phyloP scores from a whole-genome alignment of 1,284 basidiomycete species.

The Pterulicium gracile region DNA sequence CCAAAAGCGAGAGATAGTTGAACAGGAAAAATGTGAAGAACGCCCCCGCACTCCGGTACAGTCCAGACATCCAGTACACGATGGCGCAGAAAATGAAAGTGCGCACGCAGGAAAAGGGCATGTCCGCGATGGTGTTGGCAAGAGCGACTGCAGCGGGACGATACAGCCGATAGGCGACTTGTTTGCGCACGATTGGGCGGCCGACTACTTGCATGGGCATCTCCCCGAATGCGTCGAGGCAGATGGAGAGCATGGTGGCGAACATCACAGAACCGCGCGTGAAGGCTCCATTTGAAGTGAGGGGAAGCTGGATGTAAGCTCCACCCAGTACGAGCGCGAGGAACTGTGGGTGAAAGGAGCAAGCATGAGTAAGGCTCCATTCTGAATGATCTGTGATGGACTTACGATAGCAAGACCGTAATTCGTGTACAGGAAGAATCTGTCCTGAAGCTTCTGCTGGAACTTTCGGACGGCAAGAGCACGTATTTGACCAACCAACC shows the following conservation, averaged over 20 bases:
- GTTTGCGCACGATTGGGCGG: constrained; percentile 61
- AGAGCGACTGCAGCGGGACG: constrained; percentile 65
- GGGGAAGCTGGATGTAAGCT: constrained; percentile 66
- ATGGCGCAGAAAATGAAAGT: constrained; percentile 59
- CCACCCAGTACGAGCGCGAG: constrained; percentile 77
- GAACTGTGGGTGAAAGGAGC: no score
- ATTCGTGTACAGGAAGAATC: constrained; percentile 70
- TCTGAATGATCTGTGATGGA: not conserved
- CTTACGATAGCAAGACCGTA: constrained; percentile 47
- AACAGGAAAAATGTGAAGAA: constrained; percentile 70
- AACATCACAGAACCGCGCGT: constrained; percentile 83
- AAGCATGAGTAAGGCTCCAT: constrained; percentile 2
- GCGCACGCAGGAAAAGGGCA: constrained; percentile 62
- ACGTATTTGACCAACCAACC: constrained; percentile 64
- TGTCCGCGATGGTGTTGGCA: constrained; percentile 66
- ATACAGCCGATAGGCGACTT: constrained; percentile 77
- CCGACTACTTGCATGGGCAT: constrained; percentile 67
- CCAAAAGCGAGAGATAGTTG: constrained; percentile 45
- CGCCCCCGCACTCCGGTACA: constrained; percentile 48
- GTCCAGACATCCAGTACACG: constrained; percentile 65
- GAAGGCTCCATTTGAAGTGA: constrained; percentile 73
- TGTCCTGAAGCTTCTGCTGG: constrained; percentile 71
- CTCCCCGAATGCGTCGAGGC: constrained; percentile 73
- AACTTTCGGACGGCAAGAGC: constrained; percentile 71
- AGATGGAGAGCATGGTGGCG: constrained; percentile 59